Evolutionary conservation across 2,329 filamentous ascomycete genomes (phyloP).

Genomic region (Cladobotryum protrusum): DNA sequence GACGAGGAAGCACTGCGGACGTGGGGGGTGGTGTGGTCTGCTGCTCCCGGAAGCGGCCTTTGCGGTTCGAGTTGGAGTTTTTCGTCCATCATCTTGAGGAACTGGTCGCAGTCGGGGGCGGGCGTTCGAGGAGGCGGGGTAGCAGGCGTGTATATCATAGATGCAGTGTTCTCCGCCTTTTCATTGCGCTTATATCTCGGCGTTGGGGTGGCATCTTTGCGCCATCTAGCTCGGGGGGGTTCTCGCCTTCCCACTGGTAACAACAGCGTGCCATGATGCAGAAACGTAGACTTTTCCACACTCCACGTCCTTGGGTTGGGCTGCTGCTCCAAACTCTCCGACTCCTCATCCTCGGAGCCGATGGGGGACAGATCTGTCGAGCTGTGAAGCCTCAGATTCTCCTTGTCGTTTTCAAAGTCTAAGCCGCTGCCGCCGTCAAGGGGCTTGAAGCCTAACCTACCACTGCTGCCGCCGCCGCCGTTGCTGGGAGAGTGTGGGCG

Average conservation of each 20-base stretch:
- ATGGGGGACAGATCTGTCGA: not conserved
- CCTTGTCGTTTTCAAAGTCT: not conserved
- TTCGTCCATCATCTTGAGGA: constrained; percentile 16
- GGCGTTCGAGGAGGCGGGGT: not conserved
- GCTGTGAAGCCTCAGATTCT: constrained; percentile 9
- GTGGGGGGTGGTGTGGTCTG: constrained; percentile 1
- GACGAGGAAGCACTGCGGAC: constrained; percentile 27
- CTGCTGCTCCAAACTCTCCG: constrained; percentile 4
- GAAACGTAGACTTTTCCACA: constrained; percentile 9
- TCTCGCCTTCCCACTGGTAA: not conserved
- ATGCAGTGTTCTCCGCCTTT: not conserved
- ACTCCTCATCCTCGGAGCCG: not conserved
- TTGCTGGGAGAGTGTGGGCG: not conserved
- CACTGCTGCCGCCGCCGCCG: too few relatives aligned
- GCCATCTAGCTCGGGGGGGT: not conserved
- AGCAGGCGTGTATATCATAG: constrained; percentile 7
- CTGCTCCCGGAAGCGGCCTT: not conserved
- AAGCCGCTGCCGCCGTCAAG: not conserved
- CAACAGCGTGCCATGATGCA: constrained; percentile 6
- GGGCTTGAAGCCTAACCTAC: not conserved
- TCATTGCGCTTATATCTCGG: not conserved
- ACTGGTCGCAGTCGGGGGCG: constrained; percentile 9
- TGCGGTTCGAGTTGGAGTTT: constrained; percentile 9
- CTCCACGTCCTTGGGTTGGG: constrained; percentile 12
- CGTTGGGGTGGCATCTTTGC: not conserved